Percentiles rank a stretch among this genome's conserved stretches.
Conservation (phyloP, 257 asterid species). For the Datura wrightii region DNA sequence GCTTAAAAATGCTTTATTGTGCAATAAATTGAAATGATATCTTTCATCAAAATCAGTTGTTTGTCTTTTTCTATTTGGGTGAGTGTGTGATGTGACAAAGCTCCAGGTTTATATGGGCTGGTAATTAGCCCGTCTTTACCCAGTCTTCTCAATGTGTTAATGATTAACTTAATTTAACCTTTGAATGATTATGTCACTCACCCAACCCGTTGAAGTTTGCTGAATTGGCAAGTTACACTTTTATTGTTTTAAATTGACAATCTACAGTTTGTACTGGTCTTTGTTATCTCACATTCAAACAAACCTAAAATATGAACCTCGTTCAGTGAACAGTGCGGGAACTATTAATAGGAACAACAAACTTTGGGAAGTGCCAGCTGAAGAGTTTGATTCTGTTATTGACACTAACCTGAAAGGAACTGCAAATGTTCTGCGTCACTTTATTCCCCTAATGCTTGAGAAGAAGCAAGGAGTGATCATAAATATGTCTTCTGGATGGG, state of each 20-base stretch:
- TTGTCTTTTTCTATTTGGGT: background rate
- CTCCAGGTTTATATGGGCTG: no score
- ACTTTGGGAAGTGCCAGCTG: conserved; percentile 93
- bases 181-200: conserved; percentile 10
- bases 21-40: background rate
- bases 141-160: no score
- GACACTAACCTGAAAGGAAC: conserved; percentile 89
- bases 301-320: conserved; percentile 24
- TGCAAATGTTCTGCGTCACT: conserved; percentile 84
- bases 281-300: background rate
- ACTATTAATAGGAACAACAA: conserved; percentile 85
- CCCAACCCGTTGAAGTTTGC: background rate
- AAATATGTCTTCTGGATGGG: conserved; percentile 99
- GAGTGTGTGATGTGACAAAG: background rate
- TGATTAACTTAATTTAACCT: background rate
- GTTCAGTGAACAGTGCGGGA: conserved; percentile 93
- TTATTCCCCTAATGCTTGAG: conserved; percentile 84
- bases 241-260: background rate
- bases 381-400: conserved; percentile 80
- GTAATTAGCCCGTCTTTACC: background rate
- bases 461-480: conserved; percentile 86
- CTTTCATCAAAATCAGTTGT: background rate
- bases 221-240: background rate
- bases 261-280: background rate
- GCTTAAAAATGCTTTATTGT: background rate